phyloP scores from a whole-genome alignment of 306 rosid genomes.

The Casuarina glauca region DNA sequence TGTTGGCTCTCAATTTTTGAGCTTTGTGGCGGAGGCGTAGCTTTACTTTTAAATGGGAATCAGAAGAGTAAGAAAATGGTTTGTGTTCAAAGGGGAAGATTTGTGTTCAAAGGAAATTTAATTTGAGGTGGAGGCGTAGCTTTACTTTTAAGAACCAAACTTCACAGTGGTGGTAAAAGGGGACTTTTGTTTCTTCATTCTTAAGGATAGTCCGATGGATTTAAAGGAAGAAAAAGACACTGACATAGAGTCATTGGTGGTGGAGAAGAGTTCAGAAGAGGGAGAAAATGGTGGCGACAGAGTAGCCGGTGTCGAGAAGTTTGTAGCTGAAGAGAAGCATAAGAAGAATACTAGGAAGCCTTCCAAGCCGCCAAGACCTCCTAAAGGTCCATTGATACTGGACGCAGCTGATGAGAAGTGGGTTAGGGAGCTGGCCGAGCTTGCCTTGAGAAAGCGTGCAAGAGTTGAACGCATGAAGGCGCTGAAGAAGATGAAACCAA shows the following conservation, averaged over 20 bases:
- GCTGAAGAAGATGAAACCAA: constrained; percentile 51
- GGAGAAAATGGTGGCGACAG: constrained; percentile 28
- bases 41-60: too few species aligned
- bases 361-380: constrained; percentile 73
- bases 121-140: not conserved
- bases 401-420: constrained; percentile 66
- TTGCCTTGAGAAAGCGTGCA: constrained; percentile 68
- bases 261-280: constrained; percentile 37
- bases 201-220: constrained; percentile 28
- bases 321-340: constrained; percentile 24
- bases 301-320: constrained; percentile 20
- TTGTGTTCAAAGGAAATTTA: not conserved
- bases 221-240: constrained; percentile 35
- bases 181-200: not conserved
- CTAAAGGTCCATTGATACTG: constrained; percentile 55
- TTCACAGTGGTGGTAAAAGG: not conserved
- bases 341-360: constrained; percentile 49
- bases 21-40: not conserved
- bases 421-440: constrained; percentile 59
- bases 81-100: not conserved
- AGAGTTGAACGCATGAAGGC: constrained; percentile 57
- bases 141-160: not conserved
- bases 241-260: constrained; percentile 40
- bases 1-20: not conserved
- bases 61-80: too few species aligned